Evolutionary conservation across 257 asterid species (phyloP).

Genomic region (Thymus mandschuricus): DNA sequence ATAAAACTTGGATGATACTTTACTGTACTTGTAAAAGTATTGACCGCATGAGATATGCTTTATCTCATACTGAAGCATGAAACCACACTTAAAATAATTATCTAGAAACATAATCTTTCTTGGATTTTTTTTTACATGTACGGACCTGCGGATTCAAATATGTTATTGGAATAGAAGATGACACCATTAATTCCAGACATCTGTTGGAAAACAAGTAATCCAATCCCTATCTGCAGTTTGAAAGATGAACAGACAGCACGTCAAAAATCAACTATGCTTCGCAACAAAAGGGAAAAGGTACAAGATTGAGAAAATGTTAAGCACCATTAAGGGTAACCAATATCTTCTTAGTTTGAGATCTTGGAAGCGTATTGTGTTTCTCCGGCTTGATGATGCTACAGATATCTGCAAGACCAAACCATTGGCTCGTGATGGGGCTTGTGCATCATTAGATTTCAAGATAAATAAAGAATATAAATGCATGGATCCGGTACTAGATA

Average conservation of each 20-base stretch:
- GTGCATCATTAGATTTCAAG: slow-evolving; percentile 3
- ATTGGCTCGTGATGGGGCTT: slow-evolving; percentile 6
- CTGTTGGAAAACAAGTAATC: slow-evolving; percentile 79
- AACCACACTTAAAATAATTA: not conserved
- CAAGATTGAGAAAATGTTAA: not conserved
- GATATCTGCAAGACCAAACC: slow-evolving; percentile 59
- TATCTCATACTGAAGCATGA: slow-evolving; percentile 1
- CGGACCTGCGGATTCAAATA: slow-evolving; percentile 87
- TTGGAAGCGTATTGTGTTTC: slow-evolving; percentile 70
- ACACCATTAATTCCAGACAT: slow-evolving; percentile 83
- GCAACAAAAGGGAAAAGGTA: not conserved
- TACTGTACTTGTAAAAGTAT: slow-evolving; percentile 5
- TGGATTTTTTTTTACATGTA: not conserved
- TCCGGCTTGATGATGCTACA: slow-evolving; percentile 73
- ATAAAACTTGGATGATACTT: not conserved
- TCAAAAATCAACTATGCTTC: not conserved
- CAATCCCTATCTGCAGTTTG: slow-evolving; percentile 76
- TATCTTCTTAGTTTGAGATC: slow-evolving; percentile 90
- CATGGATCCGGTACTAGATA: slow-evolving; percentile 9
- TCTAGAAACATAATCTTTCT: not conserved
- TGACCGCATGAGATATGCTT: not conserved
- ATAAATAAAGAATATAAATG: not conserved
- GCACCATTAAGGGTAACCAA: slow-evolving; percentile 95
- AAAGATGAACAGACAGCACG: slow-evolving; percentile 16
- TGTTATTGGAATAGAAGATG: slow-evolving; percentile 76